These are phyloP conservation scores for Rhamnella rubrinervis DNA, from an alignment of 331 rosid genomes.

Conservation along the genomic window DNA sequence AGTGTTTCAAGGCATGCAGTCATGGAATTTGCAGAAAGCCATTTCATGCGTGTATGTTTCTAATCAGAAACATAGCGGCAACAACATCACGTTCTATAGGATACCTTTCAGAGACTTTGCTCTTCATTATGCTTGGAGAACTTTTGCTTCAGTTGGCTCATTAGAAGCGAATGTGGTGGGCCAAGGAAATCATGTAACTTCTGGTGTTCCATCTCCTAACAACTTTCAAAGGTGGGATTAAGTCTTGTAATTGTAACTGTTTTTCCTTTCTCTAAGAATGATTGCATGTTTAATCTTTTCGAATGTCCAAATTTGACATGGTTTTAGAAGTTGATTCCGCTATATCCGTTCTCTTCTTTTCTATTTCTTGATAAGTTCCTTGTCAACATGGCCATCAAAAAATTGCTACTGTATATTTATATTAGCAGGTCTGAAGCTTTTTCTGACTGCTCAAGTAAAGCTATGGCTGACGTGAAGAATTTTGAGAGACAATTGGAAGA, in stretches of 20 bases:
- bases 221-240: constrained; percentile 46
- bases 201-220: constrained; percentile 39
- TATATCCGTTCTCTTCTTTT: neutral
- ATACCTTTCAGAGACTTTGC: constrained; percentile 33
- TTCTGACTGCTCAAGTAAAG: constrained; percentile 28
- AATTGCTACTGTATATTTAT: neutral
- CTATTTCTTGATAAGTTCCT: neutral
- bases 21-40: constrained; percentile 39
- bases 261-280: neutral
- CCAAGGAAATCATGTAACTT: constrained; percentile 22
- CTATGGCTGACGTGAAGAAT: constrained; percentile 24
- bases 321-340: neutral
- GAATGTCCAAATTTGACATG: neutral
- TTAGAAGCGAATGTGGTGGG: constrained; percentile 28
- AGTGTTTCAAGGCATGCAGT: constrained; percentile 32
- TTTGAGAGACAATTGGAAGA: constrained; percentile 72
- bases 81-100: constrained; percentile 40
- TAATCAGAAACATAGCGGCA: constrained; percentile 28
- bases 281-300: neutral
- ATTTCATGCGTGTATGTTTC: constrained; percentile 32
- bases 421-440: constrained; percentile 26
- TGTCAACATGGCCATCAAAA: too few species aligned
- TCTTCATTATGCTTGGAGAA: constrained; percentile 22
- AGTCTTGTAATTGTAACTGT: constrained; percentile 12
- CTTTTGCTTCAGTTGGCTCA: constrained; percentile 42